Conservation (phyloP, 768 basidiomycete genomes). For the Kwoniella heveanensis region DNA sequence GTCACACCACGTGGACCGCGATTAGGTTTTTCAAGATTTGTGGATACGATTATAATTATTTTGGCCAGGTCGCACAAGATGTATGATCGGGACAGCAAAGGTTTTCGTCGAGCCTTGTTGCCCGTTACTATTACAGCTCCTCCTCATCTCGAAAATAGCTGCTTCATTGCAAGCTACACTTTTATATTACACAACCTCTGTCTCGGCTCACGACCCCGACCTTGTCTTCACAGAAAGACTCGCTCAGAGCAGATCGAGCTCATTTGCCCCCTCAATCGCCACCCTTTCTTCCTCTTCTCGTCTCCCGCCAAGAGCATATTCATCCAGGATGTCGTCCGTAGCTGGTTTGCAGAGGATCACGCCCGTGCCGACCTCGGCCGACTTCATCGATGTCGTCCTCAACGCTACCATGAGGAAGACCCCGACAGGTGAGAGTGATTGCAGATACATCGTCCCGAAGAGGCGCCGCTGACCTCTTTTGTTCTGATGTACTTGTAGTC, state of each 20-base stretch:
- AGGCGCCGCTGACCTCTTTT: too few relatives aligned
- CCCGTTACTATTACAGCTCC: not conserved
- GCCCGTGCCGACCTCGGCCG: conserved; percentile 93
- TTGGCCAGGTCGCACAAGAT: too few relatives aligned
- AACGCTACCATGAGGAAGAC: conserved; percentile 86
- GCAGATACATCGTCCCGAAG: too few relatives aligned
- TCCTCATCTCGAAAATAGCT: not conserved
- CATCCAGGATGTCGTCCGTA: conserved; percentile 42
- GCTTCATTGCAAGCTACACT: not conserved
- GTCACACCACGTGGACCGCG: not conserved
- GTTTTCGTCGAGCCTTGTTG: conserved; percentile 2
- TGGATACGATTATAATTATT: not conserved
- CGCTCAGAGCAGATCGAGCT: not conserved
- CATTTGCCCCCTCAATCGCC: not conserved
- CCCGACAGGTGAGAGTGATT: conserved; percentile 63
- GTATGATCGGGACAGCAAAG: not conserved
- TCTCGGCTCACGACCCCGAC: not conserved
- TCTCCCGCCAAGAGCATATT: conserved; percentile 1
- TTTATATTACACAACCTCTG: not conserved
- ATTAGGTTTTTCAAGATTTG: conserved; percentile 3
- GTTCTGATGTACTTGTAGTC: too few relatives aligned
- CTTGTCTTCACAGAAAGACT: not conserved
- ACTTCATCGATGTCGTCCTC: conserved; percentile 67
- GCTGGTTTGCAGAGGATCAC: conserved; percentile 89
- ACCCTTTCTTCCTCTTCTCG: not conserved